Evolutionary conservation across 1,139 yeast species (phyloP).

Genomic region (Suhomyces panamericanus): DNA sequence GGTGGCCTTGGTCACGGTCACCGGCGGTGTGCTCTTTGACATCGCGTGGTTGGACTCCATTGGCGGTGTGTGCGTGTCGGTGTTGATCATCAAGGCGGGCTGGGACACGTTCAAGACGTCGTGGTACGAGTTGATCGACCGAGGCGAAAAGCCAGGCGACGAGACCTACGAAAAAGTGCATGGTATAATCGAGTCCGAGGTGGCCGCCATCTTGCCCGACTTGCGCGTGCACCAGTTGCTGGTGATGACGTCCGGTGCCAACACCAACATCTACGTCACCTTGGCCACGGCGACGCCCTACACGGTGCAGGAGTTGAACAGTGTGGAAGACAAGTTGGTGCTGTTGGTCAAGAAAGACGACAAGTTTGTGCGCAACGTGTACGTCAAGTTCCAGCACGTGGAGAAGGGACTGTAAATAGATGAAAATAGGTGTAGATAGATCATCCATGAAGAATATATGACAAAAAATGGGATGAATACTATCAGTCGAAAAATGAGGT

Average conservation of each 20-base stretch:
- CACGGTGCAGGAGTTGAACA: slow-evolving; percentile 29
- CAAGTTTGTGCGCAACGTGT: slow-evolving; percentile 37
- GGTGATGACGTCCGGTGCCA: slow-evolving; percentile 73
- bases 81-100: slow-evolving; percentile 82
- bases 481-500: too few species aligned
- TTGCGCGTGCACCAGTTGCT: slow-evolving; percentile 49
- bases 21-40: slow-evolving; percentile 76
- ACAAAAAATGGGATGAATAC: too few species aligned
- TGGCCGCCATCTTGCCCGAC: slow-evolving; percentile 18
- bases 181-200: slow-evolving; percentile 22
- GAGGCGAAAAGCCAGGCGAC: slow-evolving; percentile 37
- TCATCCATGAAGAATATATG: too few species aligned
- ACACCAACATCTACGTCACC: slow-evolving; percentile 41
- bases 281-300: slow-evolving; percentile 22
- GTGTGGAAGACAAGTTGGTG: slow-evolving; percentile 28
- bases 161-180: slow-evolving; percentile 32
- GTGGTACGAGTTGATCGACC: slow-evolving; percentile 72
- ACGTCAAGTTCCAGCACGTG: slow-evolving; percentile 20
- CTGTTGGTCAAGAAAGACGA: slow-evolving; percentile 31
- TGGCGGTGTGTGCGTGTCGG: slow-evolving; percentile 86
- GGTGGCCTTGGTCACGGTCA: slow-evolving; percentile 85
- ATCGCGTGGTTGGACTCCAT: slow-evolving; percentile 85
- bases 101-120: slow-evolving; percentile 70
- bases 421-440: too few species aligned
- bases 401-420: neutral